Base-by-base conservation (phyloP, 2,329 filamentous ascomycete genomes). In the Aureobasidium sp. region DNA sequence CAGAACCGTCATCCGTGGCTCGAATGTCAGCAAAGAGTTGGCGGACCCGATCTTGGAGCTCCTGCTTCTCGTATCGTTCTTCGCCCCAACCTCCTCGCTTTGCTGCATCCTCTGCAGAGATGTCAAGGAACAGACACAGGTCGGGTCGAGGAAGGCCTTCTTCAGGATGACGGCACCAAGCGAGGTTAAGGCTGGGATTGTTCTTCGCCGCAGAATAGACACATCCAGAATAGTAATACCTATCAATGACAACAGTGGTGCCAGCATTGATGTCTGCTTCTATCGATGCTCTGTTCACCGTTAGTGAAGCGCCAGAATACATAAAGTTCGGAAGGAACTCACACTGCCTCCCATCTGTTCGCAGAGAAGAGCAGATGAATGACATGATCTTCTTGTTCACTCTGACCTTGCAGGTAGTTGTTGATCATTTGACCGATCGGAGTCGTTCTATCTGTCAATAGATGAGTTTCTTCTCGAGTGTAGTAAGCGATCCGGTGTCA, bases 191-290 rank as follows among this genome's bases (percentile, higher is more conserved):
- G 1, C 79, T 74, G 0, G 87, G 84, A 67, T 90, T 90, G 48
- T 84, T 80, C 72, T 97, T 97, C 3, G 94, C 93, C 0, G 91
- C 90, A 27, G 87, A 91, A 78, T 97, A 99, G 55, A 97, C 91
- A 62, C 92, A 89, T 60, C 94, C 94, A 23, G 89, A 94, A 78
- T 96, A 93, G 73, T 95, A 96, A 78, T 97, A 99, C 52, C 94
- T 87, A 75, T 99, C 94, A 67, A 93, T 87, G 42, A 99, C 80
- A 36, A 99, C 82, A 0, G 85, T 94, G 23, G 81, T 86, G 9
- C 93, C 92, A 1, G 79, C 74, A 0, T 79, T 76, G 6, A 97
- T 78, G 7, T 72, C 71, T 26, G 68, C 55, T 64, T 70, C 67
- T 34, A 80, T 79, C 1, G 69, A 69, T 8, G 70, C 62, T 12